Conservation (phyloP, 2,329 filamentous ascomycete genomes). For the Aspergillus sp. region DNA sequence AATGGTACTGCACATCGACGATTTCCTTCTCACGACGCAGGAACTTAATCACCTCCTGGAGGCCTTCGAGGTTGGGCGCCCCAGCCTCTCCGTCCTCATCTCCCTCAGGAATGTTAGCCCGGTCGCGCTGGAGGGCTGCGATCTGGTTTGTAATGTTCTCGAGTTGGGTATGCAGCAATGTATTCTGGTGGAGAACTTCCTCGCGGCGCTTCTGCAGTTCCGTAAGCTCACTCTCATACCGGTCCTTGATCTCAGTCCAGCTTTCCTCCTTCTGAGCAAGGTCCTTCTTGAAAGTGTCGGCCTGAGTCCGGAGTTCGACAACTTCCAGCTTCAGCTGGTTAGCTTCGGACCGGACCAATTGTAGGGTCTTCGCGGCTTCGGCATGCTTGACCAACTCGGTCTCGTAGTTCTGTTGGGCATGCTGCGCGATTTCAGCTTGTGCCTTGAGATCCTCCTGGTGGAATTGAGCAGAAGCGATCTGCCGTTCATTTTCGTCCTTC, state of each 20-base stretch:
- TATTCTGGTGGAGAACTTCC: slow-evolving; percentile 86
- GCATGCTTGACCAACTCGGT: slow-evolving; percentile 92
- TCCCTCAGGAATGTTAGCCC: slow-evolving; percentile 58
- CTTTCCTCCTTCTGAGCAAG: slow-evolving; percentile 80
- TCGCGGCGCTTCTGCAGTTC: slow-evolving; percentile 79
- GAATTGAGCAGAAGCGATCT: slow-evolving; percentile 75
- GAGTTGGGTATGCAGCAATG: slow-evolving; percentile 83
- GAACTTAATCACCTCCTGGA: slow-evolving; percentile 89
- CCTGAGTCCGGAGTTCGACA: slow-evolving; percentile 73
- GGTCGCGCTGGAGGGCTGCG: slow-evolving; percentile 73
- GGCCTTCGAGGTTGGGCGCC: slow-evolving; percentile 66
- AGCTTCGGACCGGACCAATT: slow-evolving; percentile 74
- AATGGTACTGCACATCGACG: slow-evolving; percentile 90
- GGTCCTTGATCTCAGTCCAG: slow-evolving; percentile 79
- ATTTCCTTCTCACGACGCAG: slow-evolving; percentile 96
- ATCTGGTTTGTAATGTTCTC: slow-evolving; percentile 82
- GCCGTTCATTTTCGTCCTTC: slow-evolving; percentile 79
- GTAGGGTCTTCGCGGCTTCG: slow-evolving; percentile 84
- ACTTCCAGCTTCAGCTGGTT: slow-evolving; percentile 80
- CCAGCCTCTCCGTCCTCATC: slow-evolving; percentile 52
- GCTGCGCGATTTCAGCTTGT: slow-evolving; percentile 89
- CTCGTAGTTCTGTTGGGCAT: slow-evolving; percentile 94
- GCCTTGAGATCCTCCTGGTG: slow-evolving; percentile 90
- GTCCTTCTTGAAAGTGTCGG: slow-evolving; percentile 79
- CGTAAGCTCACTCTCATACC: slow-evolving; percentile 78